phyloP scores from a whole-genome alignment of 768 basidiomycete genomes.

The Cyathus striatus region DNA sequence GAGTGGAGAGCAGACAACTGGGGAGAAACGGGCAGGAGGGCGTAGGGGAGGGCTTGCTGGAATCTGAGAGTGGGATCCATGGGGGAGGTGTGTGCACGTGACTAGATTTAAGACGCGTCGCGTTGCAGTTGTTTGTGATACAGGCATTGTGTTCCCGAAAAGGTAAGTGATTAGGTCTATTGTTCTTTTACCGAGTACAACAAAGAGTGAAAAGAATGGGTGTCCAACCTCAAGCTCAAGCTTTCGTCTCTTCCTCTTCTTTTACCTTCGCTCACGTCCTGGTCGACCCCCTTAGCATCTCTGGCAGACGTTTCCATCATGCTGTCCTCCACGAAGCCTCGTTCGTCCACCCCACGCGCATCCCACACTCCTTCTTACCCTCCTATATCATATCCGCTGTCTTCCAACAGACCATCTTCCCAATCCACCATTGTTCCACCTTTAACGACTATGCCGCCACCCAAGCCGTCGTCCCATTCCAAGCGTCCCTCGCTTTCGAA shows the following conservation, averaged over 20 bases:
- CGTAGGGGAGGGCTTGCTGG: conserved; percentile 40
- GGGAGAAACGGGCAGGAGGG: conserved; percentile 47
- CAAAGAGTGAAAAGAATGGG: not conserved
- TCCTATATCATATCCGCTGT: conserved; percentile 18
- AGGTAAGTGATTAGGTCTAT: conserved; percentile 8
- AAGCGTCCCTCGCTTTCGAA: conserved; percentile 34
- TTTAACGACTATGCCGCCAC: conserved; percentile 7
- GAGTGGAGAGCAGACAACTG: conserved; percentile 61
- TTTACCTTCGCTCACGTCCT: not conserved
- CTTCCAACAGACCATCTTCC: conserved; percentile 12
- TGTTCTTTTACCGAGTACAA: too few relatives aligned
- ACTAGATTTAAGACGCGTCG: conserved; percentile 11
- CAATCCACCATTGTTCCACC: conserved; percentile 7
- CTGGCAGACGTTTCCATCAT: conserved; percentile 9
- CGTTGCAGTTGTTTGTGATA: not conserved
- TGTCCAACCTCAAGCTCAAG: not conserved
- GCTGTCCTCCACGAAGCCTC: conserved; percentile 22
- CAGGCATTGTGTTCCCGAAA: conserved; percentile 5
- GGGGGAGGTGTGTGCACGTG: not conserved
- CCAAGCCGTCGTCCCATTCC: conserved; percentile 13
- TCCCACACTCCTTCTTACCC: conserved; percentile 15
- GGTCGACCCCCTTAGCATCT: not conserved
- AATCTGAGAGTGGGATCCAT: conserved; percentile 33
- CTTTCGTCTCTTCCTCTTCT: not conserved
- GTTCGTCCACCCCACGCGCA: conserved; percentile 22